phyloP scores from a whole-genome alignment of 371 early-diverging fungal genomes.

The Mucor mucedo region DNA sequence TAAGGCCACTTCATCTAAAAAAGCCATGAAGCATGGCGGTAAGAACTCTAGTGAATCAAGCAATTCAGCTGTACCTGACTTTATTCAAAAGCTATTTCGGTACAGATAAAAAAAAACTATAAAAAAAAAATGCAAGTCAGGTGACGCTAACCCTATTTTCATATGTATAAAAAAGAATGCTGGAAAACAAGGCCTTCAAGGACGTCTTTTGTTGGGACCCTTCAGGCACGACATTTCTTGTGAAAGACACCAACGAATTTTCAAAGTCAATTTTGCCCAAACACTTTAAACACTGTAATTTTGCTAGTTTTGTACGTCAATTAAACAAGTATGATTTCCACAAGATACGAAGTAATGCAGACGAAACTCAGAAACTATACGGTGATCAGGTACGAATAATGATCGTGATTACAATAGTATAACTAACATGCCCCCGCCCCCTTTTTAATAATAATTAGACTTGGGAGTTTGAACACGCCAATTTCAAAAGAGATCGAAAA shows the following conservation, averaged over 20 bases:
- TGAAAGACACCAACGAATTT: slow-evolving; percentile 79
- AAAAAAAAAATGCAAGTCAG: slow-evolving; percentile 7
- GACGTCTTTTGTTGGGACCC: slow-evolving; percentile 78
- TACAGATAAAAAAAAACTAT: slow-evolving; percentile 22
- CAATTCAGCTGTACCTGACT: slow-evolving; percentile 42
- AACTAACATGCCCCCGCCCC: too few species aligned
- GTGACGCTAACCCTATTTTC: background rate
- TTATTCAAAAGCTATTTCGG: slow-evolving; percentile 55
- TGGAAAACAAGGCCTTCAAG: slow-evolving; percentile 70
- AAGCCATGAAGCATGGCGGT: slow-evolving; percentile 1
- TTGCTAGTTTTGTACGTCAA: slow-evolving; percentile 94
- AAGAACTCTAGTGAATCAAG: slow-evolving; percentile 13
- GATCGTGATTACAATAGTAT: too few species aligned
- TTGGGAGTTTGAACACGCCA: slow-evolving; percentile 81
- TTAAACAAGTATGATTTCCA: slow-evolving; percentile 97
- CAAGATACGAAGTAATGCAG: slow-evolving; percentile 69
- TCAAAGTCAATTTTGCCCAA: slow-evolving; percentile 75
- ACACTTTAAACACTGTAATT: slow-evolving; percentile 94
- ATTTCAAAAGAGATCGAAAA: slow-evolving; percentile 66
- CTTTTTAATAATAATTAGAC: slow-evolving; percentile 39
- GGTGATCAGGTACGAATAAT: slow-evolving; percentile 62
- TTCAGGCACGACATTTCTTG: slow-evolving; percentile 85
- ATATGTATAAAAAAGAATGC: slow-evolving; percentile 49
- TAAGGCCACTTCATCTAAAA: slow-evolving; percentile 1
- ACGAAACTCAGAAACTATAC: slow-evolving; percentile 60